Evolutionary conservation across 2,329 filamentous ascomycete species (phyloP), one percentile per base, ranked within the genome.

Genomic region (Talaromyces sp.): DNA sequence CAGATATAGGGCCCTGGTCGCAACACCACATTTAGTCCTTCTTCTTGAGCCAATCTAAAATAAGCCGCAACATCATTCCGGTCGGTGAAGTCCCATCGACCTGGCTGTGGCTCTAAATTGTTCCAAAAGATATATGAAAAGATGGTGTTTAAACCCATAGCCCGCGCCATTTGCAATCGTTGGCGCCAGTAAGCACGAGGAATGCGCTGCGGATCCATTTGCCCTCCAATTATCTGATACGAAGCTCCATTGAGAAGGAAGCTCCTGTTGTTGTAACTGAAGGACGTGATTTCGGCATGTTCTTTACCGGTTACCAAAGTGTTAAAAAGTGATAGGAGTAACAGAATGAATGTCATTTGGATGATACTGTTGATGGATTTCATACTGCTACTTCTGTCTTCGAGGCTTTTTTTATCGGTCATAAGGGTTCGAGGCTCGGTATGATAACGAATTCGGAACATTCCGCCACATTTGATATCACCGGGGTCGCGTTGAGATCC

Each of bases 61-160:
- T 81, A 83, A 11, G 68, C 68, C 1, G 78, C 78, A 53, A 84
- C 75, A 54, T 84, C 75, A 57, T 83, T 82, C 14, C 73, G 71
- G 6, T 67, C 72, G 3, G 68, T 71, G 3, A 67, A 72, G 31
- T 70, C 64, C 76, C 78, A 82, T 12, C 63, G 54, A 0, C 77
- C 79, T 8, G 65, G 74, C 0, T 61, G 63, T 3, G 77, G 77
- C 65, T 81, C 78, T 1, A 82, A 67, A 3, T 79, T 64, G 64
- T 83, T 78, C 81, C 81, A 83, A 65, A 77, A 82, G 4, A 82
- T 69, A 65, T 82, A 83, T 46, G 74, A 75, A 63, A 82, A 81
- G 52, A 82, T 78, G 0, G 79, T 81, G 61, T 81, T 82, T 0
- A 82, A 61, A 0, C 80, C 79, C 78, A 81, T 80, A 1, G 78